These are phyloP conservation scores for Salix caprea DNA, from an alignment of 345 rosid species.

Conservation along the genomic window DNA sequence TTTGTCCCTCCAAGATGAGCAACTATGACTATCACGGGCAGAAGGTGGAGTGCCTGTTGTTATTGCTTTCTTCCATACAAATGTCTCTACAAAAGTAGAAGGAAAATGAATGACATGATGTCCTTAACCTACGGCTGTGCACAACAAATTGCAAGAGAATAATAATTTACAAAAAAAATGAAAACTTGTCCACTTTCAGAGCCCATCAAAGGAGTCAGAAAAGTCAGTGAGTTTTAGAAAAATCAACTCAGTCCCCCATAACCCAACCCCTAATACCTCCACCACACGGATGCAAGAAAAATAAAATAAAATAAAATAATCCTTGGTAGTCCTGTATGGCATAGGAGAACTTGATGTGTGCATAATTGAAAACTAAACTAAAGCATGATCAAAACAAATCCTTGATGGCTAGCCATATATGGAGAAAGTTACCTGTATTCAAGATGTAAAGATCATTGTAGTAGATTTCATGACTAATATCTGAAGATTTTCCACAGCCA, in stretches of 20 bases:
- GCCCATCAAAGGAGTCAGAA: neutral
- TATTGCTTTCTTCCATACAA: conserved; percentile 76
- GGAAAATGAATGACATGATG: conserved; percentile 1
- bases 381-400: neutral
- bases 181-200: neutral
- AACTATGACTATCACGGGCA: conserved; percentile 91
- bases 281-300: neutral
- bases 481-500: conserved; percentile 80
- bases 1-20: conserved; percentile 92
- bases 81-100: conserved; percentile 58
- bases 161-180: neutral
- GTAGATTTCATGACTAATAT: conserved; percentile 63
- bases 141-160: neutral
- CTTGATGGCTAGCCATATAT: neutral
- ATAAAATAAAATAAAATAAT: neutral
- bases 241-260: neutral
- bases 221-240: neutral
- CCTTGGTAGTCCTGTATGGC: neutral
- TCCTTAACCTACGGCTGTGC: neutral
- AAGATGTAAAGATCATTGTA: conserved; percentile 83
- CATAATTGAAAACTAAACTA: neutral
- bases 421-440: conserved; percentile 61
- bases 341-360: neutral
- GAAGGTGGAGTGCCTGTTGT: conserved; percentile 85
- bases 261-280: neutral